phyloP scores from a whole-genome alignment of 805 yeast genomes.

The Sugiyamaella valdiviana region DNA sequence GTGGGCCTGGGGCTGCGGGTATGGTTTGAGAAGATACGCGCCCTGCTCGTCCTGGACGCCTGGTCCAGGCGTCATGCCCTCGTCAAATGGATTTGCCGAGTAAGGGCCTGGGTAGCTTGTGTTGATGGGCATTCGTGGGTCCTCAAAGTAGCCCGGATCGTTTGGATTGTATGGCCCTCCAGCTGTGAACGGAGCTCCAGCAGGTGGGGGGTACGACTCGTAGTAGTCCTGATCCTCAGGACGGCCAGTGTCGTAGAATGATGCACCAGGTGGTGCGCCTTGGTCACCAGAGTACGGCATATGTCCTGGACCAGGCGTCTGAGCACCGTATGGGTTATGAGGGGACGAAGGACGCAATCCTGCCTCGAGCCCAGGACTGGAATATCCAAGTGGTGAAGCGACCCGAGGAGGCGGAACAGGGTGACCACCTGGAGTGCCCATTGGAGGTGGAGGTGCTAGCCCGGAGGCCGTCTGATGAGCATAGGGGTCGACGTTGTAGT shows the following conservation, averaged over 20 bases:
- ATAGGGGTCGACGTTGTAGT: background rate
- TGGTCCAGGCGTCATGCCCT: background rate
- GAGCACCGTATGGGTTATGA: background rate
- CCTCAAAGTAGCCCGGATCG: background rate
- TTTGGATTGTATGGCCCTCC: background rate
- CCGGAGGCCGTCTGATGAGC: background rate
- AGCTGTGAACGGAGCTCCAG: background rate
- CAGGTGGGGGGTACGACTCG: background rate
- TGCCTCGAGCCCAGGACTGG: background rate
- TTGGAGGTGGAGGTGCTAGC: background rate
- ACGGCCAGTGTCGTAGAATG: background rate
- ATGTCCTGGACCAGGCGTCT: background rate
- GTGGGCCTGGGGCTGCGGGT: constrained; percentile 11
- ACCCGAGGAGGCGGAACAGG: background rate
- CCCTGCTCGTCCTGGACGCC: constrained; percentile 12
- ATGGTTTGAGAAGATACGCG: constrained; percentile 14
- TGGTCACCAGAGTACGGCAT: background rate
- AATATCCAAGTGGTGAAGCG: background rate
- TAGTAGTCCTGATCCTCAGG: background rate
- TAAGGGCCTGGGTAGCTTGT: background rate
- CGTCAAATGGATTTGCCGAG: background rate
- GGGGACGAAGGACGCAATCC: background rate
- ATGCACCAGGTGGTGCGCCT: too few relatives aligned
- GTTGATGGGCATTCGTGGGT: background rate
- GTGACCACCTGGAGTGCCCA: background rate